A percentile compares a stretch with the other conserved stretches of the same genome.
Conservation (phyloP, 768 basidiomycete genomes). For the Serendipita vermifera region DNA sequence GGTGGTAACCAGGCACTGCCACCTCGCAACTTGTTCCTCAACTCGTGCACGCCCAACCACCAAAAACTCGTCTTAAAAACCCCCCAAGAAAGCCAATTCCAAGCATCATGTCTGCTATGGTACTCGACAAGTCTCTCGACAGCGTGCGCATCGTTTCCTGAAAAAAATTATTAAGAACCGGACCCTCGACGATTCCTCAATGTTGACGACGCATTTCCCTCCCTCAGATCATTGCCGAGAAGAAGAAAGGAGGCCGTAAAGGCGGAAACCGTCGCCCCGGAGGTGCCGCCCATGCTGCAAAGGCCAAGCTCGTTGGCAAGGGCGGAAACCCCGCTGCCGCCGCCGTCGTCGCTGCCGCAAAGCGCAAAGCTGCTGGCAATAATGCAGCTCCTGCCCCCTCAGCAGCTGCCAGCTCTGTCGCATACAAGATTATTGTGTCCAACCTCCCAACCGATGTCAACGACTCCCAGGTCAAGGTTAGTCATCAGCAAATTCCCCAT, state of each 20-base stretch:
- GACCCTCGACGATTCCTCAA: slow-evolving; percentile 36
- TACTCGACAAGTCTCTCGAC: slow-evolving; percentile 76
- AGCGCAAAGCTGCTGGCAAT: slow-evolving; percentile 24
- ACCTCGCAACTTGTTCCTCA: neutral
- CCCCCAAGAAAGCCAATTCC: neutral
- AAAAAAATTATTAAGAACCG: too few species aligned
- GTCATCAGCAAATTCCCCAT: slow-evolving; percentile 19
- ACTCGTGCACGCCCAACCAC: neutral
- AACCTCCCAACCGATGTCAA: slow-evolving; percentile 90
- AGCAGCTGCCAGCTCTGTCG: slow-evolving; percentile 23
- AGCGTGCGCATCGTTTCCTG: slow-evolving; percentile 37
- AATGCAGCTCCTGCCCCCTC: slow-evolving; percentile 27
- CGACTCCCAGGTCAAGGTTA: slow-evolving; percentile 83
- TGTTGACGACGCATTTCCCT: neutral
- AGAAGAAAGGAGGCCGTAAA: slow-evolving; percentile 7
- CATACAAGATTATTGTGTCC: slow-evolving; percentile 91
- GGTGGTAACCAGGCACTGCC: neutral
- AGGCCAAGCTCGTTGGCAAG: slow-evolving; percentile 26
- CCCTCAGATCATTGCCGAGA: slow-evolving; percentile 12
- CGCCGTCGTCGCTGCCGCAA: slow-evolving; percentile 25
- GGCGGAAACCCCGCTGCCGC: slow-evolving; percentile 25
- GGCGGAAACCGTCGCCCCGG: slow-evolving; percentile 10
- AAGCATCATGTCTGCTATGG: slow-evolving; percentile 15
- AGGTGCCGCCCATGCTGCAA: neutral
- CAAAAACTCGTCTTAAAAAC: neutral